Percentiles rank a stretch among this genome's conserved stretches.
Evolutionary conservation across 768 basidiomycete genomes (phyloP).

Genomic region (Hydnomerulius pinastri): DNA sequence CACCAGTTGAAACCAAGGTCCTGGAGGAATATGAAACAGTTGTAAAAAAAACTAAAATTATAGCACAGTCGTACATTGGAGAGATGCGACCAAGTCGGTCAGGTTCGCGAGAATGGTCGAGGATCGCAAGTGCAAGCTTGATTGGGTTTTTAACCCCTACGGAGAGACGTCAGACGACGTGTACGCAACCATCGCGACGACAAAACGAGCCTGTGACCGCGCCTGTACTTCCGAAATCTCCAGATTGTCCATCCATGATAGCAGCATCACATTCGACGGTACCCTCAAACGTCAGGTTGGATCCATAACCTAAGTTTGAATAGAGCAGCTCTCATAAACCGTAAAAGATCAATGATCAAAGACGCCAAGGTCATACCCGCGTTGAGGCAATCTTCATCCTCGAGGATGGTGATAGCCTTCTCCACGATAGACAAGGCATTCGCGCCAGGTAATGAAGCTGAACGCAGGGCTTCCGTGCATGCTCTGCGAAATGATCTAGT

Average conservation of each 20-base stretch:
- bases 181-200: neutral
- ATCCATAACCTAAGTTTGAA: conserved; percentile 60
- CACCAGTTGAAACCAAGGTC: conserved; percentile 64
- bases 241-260: conserved; percentile 55
- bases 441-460: conserved; percentile 8
- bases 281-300: conserved; percentile 76
- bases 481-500: conserved; percentile 53
- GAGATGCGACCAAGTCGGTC: conserved; percentile 65
- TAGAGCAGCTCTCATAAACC: too few relatives aligned
- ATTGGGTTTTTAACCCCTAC: conserved; percentile 75
- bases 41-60: neutral
- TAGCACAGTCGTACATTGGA: conserved; percentile 59
- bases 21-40: conserved; percentile 30
- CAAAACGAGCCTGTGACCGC: conserved; percentile 60
- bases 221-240: conserved; percentile 71
- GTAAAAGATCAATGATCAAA: too few relatives aligned
- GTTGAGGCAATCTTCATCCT: conserved; percentile 69
- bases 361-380: conserved; percentile 52
- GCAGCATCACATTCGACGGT: conserved; percentile 82
- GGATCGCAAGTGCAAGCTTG: conserved; percentile 53
- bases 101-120: conserved; percentile 51
- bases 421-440: conserved; percentile 51
- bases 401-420: conserved; percentile 56
- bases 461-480: conserved; percentile 45
- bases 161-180: neutral